Evolutionary conservation across 768 basidiomycete species (phyloP).

Genomic region (Leucogyrophana mollusca): DNA sequence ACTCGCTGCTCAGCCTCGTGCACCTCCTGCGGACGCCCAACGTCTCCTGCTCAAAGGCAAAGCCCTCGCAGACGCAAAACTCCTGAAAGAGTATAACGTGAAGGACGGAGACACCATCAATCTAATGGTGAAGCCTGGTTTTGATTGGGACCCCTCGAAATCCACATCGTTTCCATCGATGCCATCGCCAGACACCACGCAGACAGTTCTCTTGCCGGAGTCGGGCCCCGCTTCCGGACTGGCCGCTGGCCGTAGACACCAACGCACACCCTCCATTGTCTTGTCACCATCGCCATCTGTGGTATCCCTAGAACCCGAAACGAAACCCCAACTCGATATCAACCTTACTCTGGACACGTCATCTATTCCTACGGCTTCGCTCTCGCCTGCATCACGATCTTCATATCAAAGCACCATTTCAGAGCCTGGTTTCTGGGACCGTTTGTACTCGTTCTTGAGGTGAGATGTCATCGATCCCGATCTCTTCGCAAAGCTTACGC

Average conservation of each 20-base stretch:
- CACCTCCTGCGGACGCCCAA: slow-evolving; percentile 79
- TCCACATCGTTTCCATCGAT: slow-evolving; percentile 19
- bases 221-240: slow-evolving; percentile 22
- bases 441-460: slow-evolving; percentile 64
- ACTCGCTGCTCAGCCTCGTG: slow-evolving; percentile 62
- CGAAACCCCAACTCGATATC: slow-evolving; percentile 55
- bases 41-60: slow-evolving; percentile 93
- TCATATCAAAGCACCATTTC: slow-evolving; percentile 51
- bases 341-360: slow-evolving; percentile 66
- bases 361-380: slow-evolving; percentile 43
- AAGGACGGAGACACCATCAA: slow-evolving; percentile 81
- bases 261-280: slow-evolving; percentile 74
- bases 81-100: slow-evolving; percentile 88
- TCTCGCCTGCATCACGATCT: slow-evolving; percentile 34
- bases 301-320: slow-evolving; percentile 36
- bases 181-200: slow-evolving; percentile 8
- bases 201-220: slow-evolving; percentile 20
- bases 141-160: slow-evolving; percentile 59
- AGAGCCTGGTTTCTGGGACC: slow-evolving; percentile 78
- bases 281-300: slow-evolving; percentile 73
- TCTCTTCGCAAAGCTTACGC: background rate
- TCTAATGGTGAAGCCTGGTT: slow-evolving; percentile 81
- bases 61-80: slow-evolving; percentile 82
- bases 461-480: slow-evolving; percentile 16
- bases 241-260: slow-evolving; percentile 42